Conservation (phyloP, 257 asterid genomes). For the Lycium ferocissimum region DNA sequence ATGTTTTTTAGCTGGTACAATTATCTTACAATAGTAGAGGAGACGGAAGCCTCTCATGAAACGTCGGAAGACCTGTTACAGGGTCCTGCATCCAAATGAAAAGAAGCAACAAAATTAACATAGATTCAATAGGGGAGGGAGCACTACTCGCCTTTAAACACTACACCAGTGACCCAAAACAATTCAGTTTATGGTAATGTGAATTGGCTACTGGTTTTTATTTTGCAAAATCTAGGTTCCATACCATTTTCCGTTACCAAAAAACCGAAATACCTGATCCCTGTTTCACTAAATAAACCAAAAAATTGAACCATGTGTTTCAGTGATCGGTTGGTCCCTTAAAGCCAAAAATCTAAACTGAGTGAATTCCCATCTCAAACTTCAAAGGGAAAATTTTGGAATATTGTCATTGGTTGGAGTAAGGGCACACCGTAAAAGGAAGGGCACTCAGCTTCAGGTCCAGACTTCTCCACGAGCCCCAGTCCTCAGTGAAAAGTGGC, state of each 20-base stretch:
- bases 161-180: background rate
- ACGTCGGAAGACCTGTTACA: conserved; percentile 87
- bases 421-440: conserved; percentile 81
- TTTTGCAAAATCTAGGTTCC: background rate
- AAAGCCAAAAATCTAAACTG: background rate
- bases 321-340: background rate
- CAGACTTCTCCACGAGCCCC: conserved; percentile 91
- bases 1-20: conserved; percentile 32
- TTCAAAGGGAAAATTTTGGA: conserved; percentile 28
- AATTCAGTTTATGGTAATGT: background rate
- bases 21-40: conserved; percentile 80
- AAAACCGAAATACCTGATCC: background rate
- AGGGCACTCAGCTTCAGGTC: conserved; percentile 78
- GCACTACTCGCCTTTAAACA: background rate
- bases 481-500: conserved; percentile 93
- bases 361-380: background rate
- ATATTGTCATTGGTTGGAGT: conserved; percentile 33
- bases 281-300: background rate
- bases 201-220: conserved; percentile 6
- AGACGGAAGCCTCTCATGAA: conserved; percentile 84
- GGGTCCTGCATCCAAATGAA: conserved; percentile 77
- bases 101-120: conserved; percentile 19
- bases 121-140: conserved; percentile 5
- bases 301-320: conserved; percentile 7
- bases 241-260: background rate